Evolutionary conservation across 768 basidiomycete genomes (phyloP), one percentile per base, ranked within the genome.

Genomic region (Mycena rosella): DNA sequence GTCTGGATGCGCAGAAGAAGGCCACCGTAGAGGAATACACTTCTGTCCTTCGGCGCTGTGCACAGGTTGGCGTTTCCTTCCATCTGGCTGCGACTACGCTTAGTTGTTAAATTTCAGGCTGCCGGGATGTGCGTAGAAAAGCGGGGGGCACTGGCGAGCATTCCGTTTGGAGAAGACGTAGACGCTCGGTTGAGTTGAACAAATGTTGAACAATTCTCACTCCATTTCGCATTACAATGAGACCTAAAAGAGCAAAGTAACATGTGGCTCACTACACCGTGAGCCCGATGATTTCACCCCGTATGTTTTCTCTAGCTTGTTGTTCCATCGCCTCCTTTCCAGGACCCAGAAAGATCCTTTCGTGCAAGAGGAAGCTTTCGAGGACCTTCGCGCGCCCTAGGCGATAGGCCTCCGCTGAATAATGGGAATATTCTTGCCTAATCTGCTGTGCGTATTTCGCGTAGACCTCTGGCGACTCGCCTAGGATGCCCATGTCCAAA

Each of bases 101-200:
- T 36, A 38, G 8, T 38, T 38, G 8, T 38, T n/a, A 10, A 55
- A 36, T 68, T 60, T 30, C 36, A 89, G 88, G 88, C 88, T 18
- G 87, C 88, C 9, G 88, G 84, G 3, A 86, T 89, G 78, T 90
- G 87, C 63, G 87, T 88, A 15, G 88, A 89, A 75, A 84, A 79
- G 62, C 75, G 76, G 7, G 88, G 88, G 0, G 87, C 88, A 3
- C 85, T 88, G 71, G 87, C 88, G 61, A 89, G 87, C 69, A 83
- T 88, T 67, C 88, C 89, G 3, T 54, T 68, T 7, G 57, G 34
- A 7, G 42, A 14, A 22, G 63, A 73, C 15, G 70, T 71, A 4
- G 66, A 67, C 26, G 65, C 62, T 24, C 65, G 69, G n/a, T 56
- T 71, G 52, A 52, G 51, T n/a, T 32, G n/a, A n/a, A n/a, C n/a